Base-by-base conservation (phyloP, 1,139 yeast genomes). In the Diutina ranongensis region DNA sequence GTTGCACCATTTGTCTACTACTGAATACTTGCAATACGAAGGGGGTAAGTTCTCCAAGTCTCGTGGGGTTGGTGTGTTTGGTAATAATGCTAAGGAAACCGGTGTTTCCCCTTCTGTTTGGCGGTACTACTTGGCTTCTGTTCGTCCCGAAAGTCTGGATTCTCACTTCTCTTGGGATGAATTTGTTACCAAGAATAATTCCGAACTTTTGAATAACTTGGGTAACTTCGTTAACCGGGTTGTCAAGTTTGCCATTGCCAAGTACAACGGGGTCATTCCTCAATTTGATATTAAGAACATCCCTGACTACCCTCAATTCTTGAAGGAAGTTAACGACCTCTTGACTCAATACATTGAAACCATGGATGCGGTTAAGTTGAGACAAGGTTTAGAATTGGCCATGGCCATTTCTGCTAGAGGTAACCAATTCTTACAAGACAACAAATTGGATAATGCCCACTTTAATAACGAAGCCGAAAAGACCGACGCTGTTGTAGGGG, bases 11-110 rank as follows among this genome's bases (percentile, higher is more conserved):
- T 67, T 92, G 55, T 85, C 82, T 59, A 89, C 98, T 46, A 92
- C 99, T 15, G 99, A 92, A 67, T 92, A 92, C 61, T 73, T 92
- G 58, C 97, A 92, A 65, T 92, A 92, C 60, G 98, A 92, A 69
- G 94, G 94, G 50, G 98, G 98, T 52, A 92, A 94, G 64, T 92
- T 92, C 68, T 89, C 97, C 50, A 92, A 92, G 67, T 86, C 96
- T 25, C 80, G 98, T 67, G 94, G 94, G 54, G 77, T 92, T 50
- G 99, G 99, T 64, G 99, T 92, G 27, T 92, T 92, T 60, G 99
- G 99, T 59, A 89, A 92, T 68, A 88, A 87, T 61, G 99, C 98
- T 38, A 80, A 87, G 65, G 96, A 85, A 38, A 85, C 94, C 36
- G 96, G 97, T 35, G 65, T 92, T 34, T 72, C 95, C 2, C 80